Evolutionary conservation across 805 yeast genomes (phyloP).

Genomic region (Kazachstania kunashirensis): DNA sequence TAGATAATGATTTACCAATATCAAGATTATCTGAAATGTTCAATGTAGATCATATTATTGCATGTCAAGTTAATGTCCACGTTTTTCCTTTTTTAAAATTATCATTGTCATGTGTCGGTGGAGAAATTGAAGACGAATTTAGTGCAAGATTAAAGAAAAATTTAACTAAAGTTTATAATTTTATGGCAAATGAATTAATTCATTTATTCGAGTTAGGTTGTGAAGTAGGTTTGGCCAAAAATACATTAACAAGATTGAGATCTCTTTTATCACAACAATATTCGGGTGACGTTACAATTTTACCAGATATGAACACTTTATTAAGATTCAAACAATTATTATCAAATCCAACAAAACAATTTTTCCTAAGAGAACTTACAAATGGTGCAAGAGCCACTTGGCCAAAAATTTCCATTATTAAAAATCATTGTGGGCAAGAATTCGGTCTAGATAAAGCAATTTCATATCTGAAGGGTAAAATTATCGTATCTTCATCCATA

Average conservation of each 20-base stretch:
- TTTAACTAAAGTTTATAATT: constrained; percentile 44
- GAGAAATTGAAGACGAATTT: constrained; percentile 51
- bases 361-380: constrained; percentile 48
- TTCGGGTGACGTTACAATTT: constrained; percentile 84
- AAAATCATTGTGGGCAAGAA: constrained; percentile 86
- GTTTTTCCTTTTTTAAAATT: constrained; percentile 74
- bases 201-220: constrained; percentile 64
- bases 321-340: constrained; percentile 54
- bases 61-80: constrained; percentile 94
- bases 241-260: constrained; percentile 57
- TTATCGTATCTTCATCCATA: constrained; percentile 34
- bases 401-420: constrained; percentile 77
- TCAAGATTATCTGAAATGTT: constrained; percentile 88
- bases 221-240: constrained; percentile 74
- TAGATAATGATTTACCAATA: constrained; percentile 85
- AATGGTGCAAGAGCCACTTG: constrained; percentile 88
- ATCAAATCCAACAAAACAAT: constrained; percentile 72
- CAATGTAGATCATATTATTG: constrained; percentile 91
- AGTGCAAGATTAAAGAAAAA: constrained; percentile 44
- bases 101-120: constrained; percentile 60
- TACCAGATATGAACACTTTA: constrained; percentile 57
- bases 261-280: constrained; percentile 77
- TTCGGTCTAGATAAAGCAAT: constrained; percentile 76
- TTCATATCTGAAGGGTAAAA: constrained; percentile 47
- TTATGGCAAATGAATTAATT: constrained; percentile 57